Evolutionary conservation across 2,329 filamentous ascomycete species (phyloP), one percentile per base, ranked within the genome.

Genomic region (Aspergillus ochraceoroseus): DNA sequence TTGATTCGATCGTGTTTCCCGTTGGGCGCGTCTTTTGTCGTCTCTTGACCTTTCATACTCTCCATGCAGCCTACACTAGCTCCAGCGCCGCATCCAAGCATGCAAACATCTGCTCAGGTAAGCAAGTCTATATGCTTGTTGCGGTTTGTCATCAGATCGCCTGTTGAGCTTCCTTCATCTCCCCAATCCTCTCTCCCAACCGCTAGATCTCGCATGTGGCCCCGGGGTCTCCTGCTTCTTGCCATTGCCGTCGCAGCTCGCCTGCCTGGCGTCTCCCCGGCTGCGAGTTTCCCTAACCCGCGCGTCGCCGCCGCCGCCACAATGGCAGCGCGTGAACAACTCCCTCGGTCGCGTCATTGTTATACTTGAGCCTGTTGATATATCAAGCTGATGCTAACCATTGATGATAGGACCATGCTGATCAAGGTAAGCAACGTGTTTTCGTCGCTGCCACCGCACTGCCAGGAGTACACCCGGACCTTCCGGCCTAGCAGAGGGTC

Each of bases 81-180:
- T 45, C 68, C 68, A 58, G 68, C 69, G 52, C 69, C 69, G 54
- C 69, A 71, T 63, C 67, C 65, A 55, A 64, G 59, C 53, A 69
- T 70, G 65, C 69, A 70, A 55, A 61, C 62, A 46, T 57, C 67
- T 64, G 67, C 70, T 67, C 74, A 76, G 70, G 74, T 77, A 76
- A 73, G 74, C 69, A 58, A 45, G 15, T 35, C 32, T 46, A 38
- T 36, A 49, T 55, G 46, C 48, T 50, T 51, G 49, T 58, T 49
- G 50, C 54, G 51, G 58, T 63, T 64, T 65, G 61, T 65, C 61
- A 63, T 58, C 53, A 55, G 54, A 54, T 56, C 54, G 45, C 44
- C 49, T 18, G 25, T 11, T 20, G 2, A n/a, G 7, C 23, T 12
- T n/a, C 33, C 26, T 9, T 18, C 32, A 30, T 30, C 19, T 18